These are phyloP conservation scores for Hansenula sp. DNA, from an alignment of 1,139 yeast species.

Conservation along the genomic window DNA sequence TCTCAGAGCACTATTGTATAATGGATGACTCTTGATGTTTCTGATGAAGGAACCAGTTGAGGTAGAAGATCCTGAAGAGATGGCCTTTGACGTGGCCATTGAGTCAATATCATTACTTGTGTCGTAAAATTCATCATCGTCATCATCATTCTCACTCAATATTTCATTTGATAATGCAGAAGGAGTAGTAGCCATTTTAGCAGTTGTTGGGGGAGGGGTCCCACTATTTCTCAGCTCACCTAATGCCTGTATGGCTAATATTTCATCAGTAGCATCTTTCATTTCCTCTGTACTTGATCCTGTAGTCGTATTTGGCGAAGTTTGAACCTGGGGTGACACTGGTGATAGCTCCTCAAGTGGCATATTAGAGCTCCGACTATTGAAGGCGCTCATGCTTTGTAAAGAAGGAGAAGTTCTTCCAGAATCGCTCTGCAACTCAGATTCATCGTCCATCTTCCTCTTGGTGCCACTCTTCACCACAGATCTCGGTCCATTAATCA, in stretches of 20 bases:
- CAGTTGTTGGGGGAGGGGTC: slow-evolving; percentile 5
- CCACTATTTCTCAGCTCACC: slow-evolving; percentile 19
- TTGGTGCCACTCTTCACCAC: not conserved
- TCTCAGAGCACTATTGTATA: slow-evolving; percentile 54
- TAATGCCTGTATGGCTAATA: slow-evolving; percentile 19
- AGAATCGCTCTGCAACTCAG: no score
- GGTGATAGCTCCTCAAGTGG: no score
- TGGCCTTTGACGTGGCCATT: not conserved
- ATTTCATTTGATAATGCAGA: not conserved
- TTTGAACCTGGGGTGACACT: no score
- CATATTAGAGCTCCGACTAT: no score
- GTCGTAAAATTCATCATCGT: slow-evolving; percentile 14
- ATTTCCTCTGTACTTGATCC: no score
- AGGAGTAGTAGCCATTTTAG: not conserved
- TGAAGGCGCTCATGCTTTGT: no score
- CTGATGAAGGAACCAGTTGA: slow-evolving; percentile 23
- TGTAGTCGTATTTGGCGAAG: no score
- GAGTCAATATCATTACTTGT: slow-evolving; percentile 14
- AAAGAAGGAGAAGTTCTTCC: no score
- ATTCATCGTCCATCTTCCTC: not conserved
- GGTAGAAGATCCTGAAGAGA: slow-evolving; percentile 3
- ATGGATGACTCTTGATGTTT: slow-evolving; percentile 45
- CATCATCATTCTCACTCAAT: slow-evolving; percentile 3
- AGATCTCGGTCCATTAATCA: not conserved
- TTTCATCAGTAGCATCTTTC: slow-evolving; percentile 11